Evolutionary conservation across 371 early-diverging fungal species (phyloP), one percentile per base, ranked within the genome.

Genomic region (Mucor plumbeus): DNA sequence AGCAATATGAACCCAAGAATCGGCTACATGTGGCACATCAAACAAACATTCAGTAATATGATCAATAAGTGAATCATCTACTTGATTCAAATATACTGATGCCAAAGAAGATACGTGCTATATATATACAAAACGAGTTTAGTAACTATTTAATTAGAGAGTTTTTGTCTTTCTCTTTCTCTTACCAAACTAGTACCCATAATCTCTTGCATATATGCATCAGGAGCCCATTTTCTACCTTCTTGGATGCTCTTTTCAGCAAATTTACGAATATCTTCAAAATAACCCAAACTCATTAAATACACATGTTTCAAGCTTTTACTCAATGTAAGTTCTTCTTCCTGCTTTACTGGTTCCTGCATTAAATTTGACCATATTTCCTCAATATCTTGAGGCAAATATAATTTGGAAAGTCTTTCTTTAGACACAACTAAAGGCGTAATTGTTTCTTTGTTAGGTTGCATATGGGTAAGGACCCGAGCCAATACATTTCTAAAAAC

Each of bases 121-220:
- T 58, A 57, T 10, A 39, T 7, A 57, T 10, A 39, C 7, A 8
- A 5, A 40, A 7, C 6, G 9, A 35, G 19, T 34, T 47, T 17
- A n/a, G 0, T 17, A 11, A 26, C 26, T 26, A 26, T 26, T 26
- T 26, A 26, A 26, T 26, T 26, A 1, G 26, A 26, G 26, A 26
- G 26, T 26, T 26, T n/a, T n/a, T n/a, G n/a, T n/a, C 26, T 26
- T 26, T 26, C 1, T 26, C 26, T 26, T 26, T 26, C 3, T 63
- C 79, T 71, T 78, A 88, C 88, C 85, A 89, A 76, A 38, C 88
- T 86, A 21, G 84, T 79, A 6, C 85, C 86, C 86, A 87, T 84
- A 63, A 89, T 87, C 60, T 87, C 88, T 47, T 80, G 82, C 76
- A 83, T 84, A 40, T 87, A 89, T 38, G 84, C 82, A 63, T 87